Evolutionary conservation across 441 rosid genomes (phyloP).

Genomic region (Erodium moschatum): DNA sequence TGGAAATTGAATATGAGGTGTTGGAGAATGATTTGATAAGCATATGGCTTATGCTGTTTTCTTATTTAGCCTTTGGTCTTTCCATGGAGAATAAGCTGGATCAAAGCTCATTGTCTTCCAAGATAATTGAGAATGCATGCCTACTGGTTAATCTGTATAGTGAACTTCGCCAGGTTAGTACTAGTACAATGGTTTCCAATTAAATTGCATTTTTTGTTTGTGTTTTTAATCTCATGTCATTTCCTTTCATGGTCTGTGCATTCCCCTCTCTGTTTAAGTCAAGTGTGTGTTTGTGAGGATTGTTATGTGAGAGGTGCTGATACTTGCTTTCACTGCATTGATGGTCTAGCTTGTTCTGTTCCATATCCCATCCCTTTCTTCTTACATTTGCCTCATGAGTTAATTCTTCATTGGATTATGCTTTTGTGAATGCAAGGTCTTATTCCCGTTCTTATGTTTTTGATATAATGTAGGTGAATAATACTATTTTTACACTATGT

Average conservation of each 20-base stretch:
- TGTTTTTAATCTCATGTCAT: neutral
- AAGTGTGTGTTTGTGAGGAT: too few relatives aligned
- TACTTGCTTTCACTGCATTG: too few relatives aligned
- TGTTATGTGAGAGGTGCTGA: too few relatives aligned
- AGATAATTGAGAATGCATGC: constrained; percentile 48
- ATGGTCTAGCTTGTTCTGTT: too few relatives aligned
- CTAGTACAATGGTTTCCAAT: constrained; percentile 26
- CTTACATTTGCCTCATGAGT: too few relatives aligned
- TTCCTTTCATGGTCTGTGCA: too few relatives aligned
- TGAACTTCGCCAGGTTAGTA: constrained; percentile 90
- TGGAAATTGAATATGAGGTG: constrained; percentile 79
- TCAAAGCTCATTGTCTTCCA: constrained; percentile 33
- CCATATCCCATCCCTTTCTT: too few relatives aligned
- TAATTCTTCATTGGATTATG: too few relatives aligned
- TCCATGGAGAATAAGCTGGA: constrained; percentile 32
- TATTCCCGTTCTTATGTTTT: constrained; percentile 8
- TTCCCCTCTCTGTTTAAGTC: too few relatives aligned
- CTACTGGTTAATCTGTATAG: constrained; percentile 69
- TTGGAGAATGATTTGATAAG: constrained; percentile 53
- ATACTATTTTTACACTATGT: constrained; percentile 53
- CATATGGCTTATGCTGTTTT: constrained; percentile 60
- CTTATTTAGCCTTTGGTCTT: constrained; percentile 41
- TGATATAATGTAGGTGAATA: constrained; percentile 54
- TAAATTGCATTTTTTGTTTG: neutral
- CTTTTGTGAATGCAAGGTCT: too few relatives aligned